phyloP scores from a whole-genome alignment of 2,329 filamentous ascomycete species.

The Hypoxylon sp. region DNA sequence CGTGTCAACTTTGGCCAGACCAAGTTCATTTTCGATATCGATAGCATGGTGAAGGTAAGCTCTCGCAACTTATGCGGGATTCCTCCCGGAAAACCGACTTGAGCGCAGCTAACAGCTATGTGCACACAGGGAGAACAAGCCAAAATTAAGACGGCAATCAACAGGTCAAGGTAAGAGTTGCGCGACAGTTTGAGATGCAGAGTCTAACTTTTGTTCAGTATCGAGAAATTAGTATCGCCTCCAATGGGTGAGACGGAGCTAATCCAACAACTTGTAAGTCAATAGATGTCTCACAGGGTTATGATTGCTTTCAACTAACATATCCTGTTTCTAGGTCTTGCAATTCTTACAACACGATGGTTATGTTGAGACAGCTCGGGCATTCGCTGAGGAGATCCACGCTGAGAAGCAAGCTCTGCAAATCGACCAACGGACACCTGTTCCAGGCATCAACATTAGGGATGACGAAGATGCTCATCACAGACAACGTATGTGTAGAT shows the following conservation, averaged over 20 bases:
- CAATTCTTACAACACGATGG: constrained; percentile 96
- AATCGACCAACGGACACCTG: constrained; percentile 66
- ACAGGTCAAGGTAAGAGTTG: constrained; percentile 58
- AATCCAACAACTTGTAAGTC: constrained; percentile 80
- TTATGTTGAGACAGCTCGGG: constrained; percentile 91
- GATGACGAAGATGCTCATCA: constrained; percentile 91
- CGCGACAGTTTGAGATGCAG: neutral
- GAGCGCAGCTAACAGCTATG: constrained; percentile 30
- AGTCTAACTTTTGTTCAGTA: constrained; percentile 57
- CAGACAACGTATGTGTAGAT: constrained; percentile 79
- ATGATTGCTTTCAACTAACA: constrained; percentile 32
- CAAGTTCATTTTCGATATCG: constrained; percentile 92
- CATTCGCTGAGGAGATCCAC: constrained; percentile 86
- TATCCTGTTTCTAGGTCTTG: constrained; percentile 64
- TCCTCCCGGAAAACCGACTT: neutral
- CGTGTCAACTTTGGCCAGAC: constrained; percentile 77
- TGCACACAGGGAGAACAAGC: constrained; percentile 69
- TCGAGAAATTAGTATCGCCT: constrained; percentile 71
- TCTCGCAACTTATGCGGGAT: neutral
- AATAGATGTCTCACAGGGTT: neutral
- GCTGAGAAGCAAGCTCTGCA: constrained; percentile 79
- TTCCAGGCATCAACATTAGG: constrained; percentile 74
- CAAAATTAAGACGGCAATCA: constrained; percentile 73
- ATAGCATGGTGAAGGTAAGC: constrained; percentile 82
- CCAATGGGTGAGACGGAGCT: constrained; percentile 80